Conservation (phyloP, 2,329 filamentous ascomycete genomes). For the Aspergillus uvarum region DNA sequence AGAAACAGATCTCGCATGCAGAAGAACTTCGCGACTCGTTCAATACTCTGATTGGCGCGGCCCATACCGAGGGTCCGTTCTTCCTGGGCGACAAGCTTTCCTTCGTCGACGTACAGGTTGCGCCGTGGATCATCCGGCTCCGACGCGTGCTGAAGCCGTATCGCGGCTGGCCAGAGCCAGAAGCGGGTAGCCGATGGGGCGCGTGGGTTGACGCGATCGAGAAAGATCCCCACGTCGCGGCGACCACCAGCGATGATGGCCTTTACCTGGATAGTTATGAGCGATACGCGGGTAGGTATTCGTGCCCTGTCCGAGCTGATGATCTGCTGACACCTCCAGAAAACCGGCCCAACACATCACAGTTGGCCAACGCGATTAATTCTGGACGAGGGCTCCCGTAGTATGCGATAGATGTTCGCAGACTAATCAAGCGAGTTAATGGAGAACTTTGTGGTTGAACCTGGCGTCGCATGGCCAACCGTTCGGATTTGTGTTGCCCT, state of each 20-base stretch:
- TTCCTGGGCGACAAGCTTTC: slow-evolving; percentile 60
- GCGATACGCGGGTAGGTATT: slow-evolving; percentile 56
- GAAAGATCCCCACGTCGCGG: slow-evolving; percentile 59
- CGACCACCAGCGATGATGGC: slow-evolving; percentile 66
- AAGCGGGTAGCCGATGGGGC: slow-evolving; percentile 64
- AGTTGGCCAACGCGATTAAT: slow-evolving; percentile 61
- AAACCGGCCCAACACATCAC: slow-evolving; percentile 60
- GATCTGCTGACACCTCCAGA: slow-evolving; percentile 38
- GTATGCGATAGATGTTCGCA: slow-evolving; percentile 4
- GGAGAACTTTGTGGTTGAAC: not conserved
- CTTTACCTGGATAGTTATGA: slow-evolving; percentile 68
- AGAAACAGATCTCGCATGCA: slow-evolving; percentile 59
- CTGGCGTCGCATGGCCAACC: not conserved
- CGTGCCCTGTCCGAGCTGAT: slow-evolving; percentile 1
- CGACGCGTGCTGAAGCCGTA: slow-evolving; percentile 65
- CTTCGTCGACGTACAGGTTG: slow-evolving; percentile 73
- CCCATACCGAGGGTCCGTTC: slow-evolving; percentile 64
- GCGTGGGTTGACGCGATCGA: slow-evolving; percentile 72
- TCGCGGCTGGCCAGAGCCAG: slow-evolving; percentile 64
- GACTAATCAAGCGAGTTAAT: slow-evolving; percentile 2
- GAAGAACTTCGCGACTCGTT: slow-evolving; percentile 67
- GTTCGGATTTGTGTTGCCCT: not conserved
- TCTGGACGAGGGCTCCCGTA: slow-evolving; percentile 54
- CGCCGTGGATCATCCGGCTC: slow-evolving; percentile 71
- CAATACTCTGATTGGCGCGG: slow-evolving; percentile 58